Evolutionary conservation across 2,329 filamentous ascomycete species (phyloP), one percentile per base, ranked within the genome.

Genomic region (Botryotinia calthae): DNA sequence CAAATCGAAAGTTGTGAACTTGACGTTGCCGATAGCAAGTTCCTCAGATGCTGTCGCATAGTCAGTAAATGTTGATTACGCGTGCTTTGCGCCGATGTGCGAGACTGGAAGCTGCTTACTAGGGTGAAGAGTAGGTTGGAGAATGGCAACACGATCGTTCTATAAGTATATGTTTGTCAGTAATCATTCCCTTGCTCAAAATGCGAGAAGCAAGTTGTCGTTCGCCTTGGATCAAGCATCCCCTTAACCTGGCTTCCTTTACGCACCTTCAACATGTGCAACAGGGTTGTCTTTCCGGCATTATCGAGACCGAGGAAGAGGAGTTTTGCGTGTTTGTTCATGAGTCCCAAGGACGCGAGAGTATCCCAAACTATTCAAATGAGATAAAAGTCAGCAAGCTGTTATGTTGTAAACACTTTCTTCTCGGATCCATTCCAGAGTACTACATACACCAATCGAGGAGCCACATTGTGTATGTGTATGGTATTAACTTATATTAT

Each of bases 291-390:
- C 88, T 97, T 97, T 84, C 94, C 94, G 69, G 94, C 94, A 85
- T 97, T 97, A 83, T 97, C 94, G 75, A 97, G 91, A 79, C 94
- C 94, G 76, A 97, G 90, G 86, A 97, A 97, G 73, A 97, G 89
- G 74, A 97, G 89, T 89, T 97, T 97, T 81, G 94, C 94, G 84
- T 97, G 93, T 88, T 97, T 97, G 89, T 97, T 97, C 78, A 95
- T 87, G 81, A 97, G 88, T 79, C 94, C 94, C 76, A 97, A 88
- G 77, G 90, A 93, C 80, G 94, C 93, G 80, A 97, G 90, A 79
- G 97, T 86, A 86, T 97, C 93, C 88, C 93, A 97, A 85, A 97
- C 94, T 94, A 78, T 77, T 62, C 71, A 71, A 70, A 73, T 72
- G 73, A 64, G 73, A 54, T 74, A 76, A 75, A 75, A 75, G 79